Evolutionary conservation across 2,329 filamentous ascomycete genomes (phyloP), one percentile per base, ranked within the genome.

Genomic region (Pseudogymnoascus sp.): DNA sequence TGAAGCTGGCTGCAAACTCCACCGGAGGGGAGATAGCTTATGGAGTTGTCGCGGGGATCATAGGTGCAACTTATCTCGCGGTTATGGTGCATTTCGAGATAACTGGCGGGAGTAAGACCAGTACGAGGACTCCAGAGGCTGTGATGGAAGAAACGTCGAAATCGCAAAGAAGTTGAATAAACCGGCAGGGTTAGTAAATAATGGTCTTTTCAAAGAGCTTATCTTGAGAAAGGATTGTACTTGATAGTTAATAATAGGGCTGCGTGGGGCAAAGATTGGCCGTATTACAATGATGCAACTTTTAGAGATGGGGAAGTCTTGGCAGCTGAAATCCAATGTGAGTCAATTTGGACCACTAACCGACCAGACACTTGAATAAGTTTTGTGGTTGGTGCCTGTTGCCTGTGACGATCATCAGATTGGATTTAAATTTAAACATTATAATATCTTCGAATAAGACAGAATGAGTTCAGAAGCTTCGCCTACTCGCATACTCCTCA

Each of bases 21-120:
- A 72, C 64, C 2, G 68, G 71, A 9, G 78, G 79, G 48, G 71
- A 81, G 60, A 77, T 83, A 58, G 81, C 79, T 0, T 88, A 87
- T 71, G 73, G 78, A 0, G 79, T 86, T 4, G 73, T 87, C 27
- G 77, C 83, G 0, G 82, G 73, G 7, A 67, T 86, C 8, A 68
- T 83, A 21, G 77, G 75, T 40, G 40, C 77, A 4, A 63, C 74
- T 3, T 87, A 86, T 67, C 59, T 76, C 8, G 70, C 65, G 1
- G 69, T 73, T 60, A 62, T 62, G 33, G 35, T 64, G 2, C 37
- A 33, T 55, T 33, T 55, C 12, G 42, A 59, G 33, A 5, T 55
- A 31, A 55, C 45, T 33, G 45, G 45, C 5, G n/a, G 45, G 45
- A 12, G 45, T 12, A 31, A 31, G 45, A 27, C 58, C 58, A 59